Base-by-base conservation (phyloP, 768 basidiomycete species). In the Termitomyces sp. region DNA sequence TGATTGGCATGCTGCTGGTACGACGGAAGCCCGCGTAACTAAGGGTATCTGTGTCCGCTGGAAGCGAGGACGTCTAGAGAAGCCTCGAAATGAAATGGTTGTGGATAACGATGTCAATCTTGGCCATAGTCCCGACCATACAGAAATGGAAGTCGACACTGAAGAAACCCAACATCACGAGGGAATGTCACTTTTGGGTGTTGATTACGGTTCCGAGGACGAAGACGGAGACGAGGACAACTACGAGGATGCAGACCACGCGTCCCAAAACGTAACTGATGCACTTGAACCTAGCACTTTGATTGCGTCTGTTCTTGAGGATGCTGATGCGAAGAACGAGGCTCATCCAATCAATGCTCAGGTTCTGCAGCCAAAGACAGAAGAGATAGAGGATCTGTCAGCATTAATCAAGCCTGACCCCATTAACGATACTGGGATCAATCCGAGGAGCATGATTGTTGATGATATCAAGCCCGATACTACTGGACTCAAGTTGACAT, bases 1-100 rank as follows among this genome's bases (percentile, higher is more conserved):
- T 7, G 88, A 93, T 63, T 99, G 94, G 93, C 92, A 96, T 67
- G 77, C 81, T 51, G 85, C 88, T 23, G 79, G 76, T 11, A 77
- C 77, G n/a, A 73, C 73, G 21, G 85, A 86, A 61, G 84, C 86
- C 57, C 81, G 91, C 40, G 70, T 85, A 2, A 73, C 70, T 3
- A 76, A 79, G 30, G 91, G 91, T 16, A 86, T 87, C 39, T 84
- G 81, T 64, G 80, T 85, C 37, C 78, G 81, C 56, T 87, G 85
- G 86, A 85, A 74, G 61, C 78, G 75, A 23, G 75, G 79, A 66
- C 61, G 10, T 67, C 72, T 28, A 10, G 51, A 56, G 19, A 37
- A 46, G 42, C 77, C 79, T 52, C 73, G 73, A 12, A 66, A 72
- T 39, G 68, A 50, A 8, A 51, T 70, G 56, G 71, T 70, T 7